Base-by-base conservation (phyloP, 2,329 filamentous ascomycete genomes). In the Phialocephala subalpina region DNA sequence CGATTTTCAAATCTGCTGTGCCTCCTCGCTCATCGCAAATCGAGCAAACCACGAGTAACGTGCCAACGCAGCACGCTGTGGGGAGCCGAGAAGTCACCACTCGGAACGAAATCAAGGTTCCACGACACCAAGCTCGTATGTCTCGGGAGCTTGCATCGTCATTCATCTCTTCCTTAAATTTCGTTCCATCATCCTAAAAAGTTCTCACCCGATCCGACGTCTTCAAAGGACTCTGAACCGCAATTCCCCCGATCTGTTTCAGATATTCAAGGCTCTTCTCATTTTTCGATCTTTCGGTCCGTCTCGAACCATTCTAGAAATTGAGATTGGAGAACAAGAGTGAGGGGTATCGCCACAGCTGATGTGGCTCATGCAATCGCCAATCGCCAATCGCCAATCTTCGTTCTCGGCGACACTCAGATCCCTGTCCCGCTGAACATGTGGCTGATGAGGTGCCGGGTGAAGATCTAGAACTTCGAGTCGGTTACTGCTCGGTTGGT, bases 391-490 rank as follows among this genome's bases (percentile, higher is more conserved):
- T 12, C 14, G 5, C 22, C 14, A 29, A 42, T 16, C 38, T 42
- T 42, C 22, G 25, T 4, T 14, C n/a, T 11, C n/a, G 20, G 11
- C 6, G 3, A 14, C 6, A 12, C 27, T 56, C 18, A 35, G 36
- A 58, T 35, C 61, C 61, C 12, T 63, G 61, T 63, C 61, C 53
- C 55, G 61, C 61, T 63, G 61, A 63, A 27, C 7, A 20, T 45
- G 45, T n/a, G 18, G 20, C 20, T 20, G n/a, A 6, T 42, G 29
- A 33, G 29, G 9, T 33, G 29, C 29, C 29, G 9, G 29, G n/a
- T 25, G 12, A 22, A 5, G 40, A 22, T 63, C 60, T 49, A 63
- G 60, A 63, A 58, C 53, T 53, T 8, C 25, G 3, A 2, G 9
- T 18, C 7, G 20, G 57, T 22, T 60, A 18, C 33, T 62, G 18